Evolutionary conservation across 352 stramenopile species (phyloP), one percentile per base, ranked within the genome.

Genomic region (Phytopythium boreale): DNA sequence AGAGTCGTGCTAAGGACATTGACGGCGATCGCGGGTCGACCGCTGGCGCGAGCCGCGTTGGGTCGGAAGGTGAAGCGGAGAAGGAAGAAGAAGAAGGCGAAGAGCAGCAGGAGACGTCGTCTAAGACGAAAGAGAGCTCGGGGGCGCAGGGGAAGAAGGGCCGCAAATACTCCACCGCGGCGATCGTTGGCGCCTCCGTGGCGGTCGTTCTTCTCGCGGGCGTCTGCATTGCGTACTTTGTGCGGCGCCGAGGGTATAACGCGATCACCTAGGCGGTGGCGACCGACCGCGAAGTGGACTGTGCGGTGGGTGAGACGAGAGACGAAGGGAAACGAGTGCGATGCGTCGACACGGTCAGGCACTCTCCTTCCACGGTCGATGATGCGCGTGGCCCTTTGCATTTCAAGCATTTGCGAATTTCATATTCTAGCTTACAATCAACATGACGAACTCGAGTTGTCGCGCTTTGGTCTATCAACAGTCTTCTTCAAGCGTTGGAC

Each of bases 161-260:
- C 26, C 49, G 49, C 15, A 56, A 17, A 0, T 56, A 39, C 27
- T 56, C 49, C 24, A 56, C 24, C 1, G 17, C 17, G 49, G 76
- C 82, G 34, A 68, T 89, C 15, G 71, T 79, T 2, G 83, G 74
- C 0, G 75, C 68, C 8, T 61, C 72, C 10, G 82, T 89, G 22
- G 43, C 87, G 14, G 62, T 72, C 14, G 73, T 64, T 7, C 66
- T 92, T 12, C 49, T 83, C 10, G 72, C 76, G 15, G 27, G 49
- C 8, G 49, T 39, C 49, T 56, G 49, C 26, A 56, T 56, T 5
- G 44, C 81, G 0, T 77, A 77, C 55, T 43, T 92, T 37, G 49
- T 79, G 24, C 74, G 67, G 39, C 71, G 71, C 41, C 76, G 77
- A 27, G 83, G 78, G 2, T 92, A 92, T 57, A 74, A 82, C 6